Evolutionary conservation across 306 rosid species (phyloP).

Genomic region (Oxytropis ochrocephala): DNA sequence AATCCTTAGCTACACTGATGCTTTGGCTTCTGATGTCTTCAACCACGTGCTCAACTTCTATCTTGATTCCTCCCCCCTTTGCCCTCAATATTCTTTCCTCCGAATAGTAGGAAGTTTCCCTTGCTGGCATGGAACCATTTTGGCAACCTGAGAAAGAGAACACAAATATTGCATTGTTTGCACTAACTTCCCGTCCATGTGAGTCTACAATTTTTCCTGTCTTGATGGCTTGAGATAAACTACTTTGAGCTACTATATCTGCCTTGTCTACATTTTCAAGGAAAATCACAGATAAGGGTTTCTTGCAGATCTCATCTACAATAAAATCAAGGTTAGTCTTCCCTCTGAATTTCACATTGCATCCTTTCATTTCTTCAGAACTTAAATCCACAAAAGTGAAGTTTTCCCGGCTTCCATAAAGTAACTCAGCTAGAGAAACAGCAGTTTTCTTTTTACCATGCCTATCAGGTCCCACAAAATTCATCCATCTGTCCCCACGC

Average conservation of each 20-base stretch:
- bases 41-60: conserved; percentile 38
- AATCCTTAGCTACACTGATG: conserved; percentile 25
- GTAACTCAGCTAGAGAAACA: conserved; percentile 57
- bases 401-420: conserved; percentile 56
- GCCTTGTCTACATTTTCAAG: conserved; percentile 83
- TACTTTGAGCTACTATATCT: conserved; percentile 48
- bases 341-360: conserved; percentile 67
- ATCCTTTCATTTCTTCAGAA: conserved; percentile 43
- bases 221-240: conserved; percentile 64
- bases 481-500: conserved; percentile 65
- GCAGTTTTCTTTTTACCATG: conserved; percentile 68
- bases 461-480: conserved; percentile 76
- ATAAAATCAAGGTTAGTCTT: conserved; percentile 70
- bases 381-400: conserved; percentile 55
- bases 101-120: conserved; percentile 38
- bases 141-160: conserved; percentile 38
- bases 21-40: conserved; percentile 35
- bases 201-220: conserved; percentile 76
- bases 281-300: conserved; percentile 65
- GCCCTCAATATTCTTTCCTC: conserved; percentile 60
- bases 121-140: conserved; percentile 7
- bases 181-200: conserved; percentile 75
- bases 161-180: conserved; percentile 54
- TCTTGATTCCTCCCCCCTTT: conserved; percentile 45
- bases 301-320: conserved; percentile 63